Base-by-base conservation (phyloP, 768 basidiomycete species). In the Megacollybia marginata region DNA sequence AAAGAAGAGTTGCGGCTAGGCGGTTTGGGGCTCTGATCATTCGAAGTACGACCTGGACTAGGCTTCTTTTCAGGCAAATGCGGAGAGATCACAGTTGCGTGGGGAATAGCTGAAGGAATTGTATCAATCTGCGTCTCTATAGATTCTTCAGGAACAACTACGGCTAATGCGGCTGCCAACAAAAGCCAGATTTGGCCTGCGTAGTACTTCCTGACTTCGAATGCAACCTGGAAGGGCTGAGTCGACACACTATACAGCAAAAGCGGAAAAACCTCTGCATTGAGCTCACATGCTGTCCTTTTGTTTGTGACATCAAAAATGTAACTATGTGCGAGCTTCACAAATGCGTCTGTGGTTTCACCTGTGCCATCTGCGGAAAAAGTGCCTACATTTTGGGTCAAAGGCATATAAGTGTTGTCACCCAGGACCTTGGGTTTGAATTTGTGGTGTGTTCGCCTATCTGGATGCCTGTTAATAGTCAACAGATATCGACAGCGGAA, bases 111-210 rank as follows among this genome's bases (percentile, higher is more conserved):
- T 40, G 38, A 8, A 40, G 38, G 15, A 40, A 18, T 42, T 38
- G 62, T 38, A 52, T 53, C 4, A 60, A 62, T 16, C 4, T 13
- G 13, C 4, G 48, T 44, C 28, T 31, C 23, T 13, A 28, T 58
- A n/a, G 52, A 59, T n/a, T 47, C 20, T 42, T 65, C 61, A 8
- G 77, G 79, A 15, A 74, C 53, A 44, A 79, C 61, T 47, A 82
- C 72, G 0, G 68, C 67, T 16, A 88, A 63, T 3, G 82, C 70
- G 13, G 80, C 78, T 11, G 69, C 74, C 16, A 92, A 62, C 2
- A 91, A 63, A 9, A 79, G 55, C 89, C 89, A 92, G 2, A 72
- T 70, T 55, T 88, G 83, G 1, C 80, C 82, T 3, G 76, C 75
- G 4, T 74, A 67, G 23, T 70, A 58, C 51, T 79, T 75, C 18